Conservation (phyloP, 371 early-diverging fungal genomes). For the Mucor racemosus region DNA sequence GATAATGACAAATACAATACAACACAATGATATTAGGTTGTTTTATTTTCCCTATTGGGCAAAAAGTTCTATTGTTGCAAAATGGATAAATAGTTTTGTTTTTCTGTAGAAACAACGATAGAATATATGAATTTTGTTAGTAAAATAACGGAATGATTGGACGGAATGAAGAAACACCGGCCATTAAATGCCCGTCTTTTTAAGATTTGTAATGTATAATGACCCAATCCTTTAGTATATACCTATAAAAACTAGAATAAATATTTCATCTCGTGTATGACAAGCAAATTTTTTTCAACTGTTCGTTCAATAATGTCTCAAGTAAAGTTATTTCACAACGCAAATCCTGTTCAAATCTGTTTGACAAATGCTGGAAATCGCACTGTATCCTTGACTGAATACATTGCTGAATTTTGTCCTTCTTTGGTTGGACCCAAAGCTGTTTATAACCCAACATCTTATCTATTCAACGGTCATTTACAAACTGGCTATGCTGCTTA, state of each 20-base stretch:
- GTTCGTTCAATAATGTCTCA: slow-evolving; percentile 25
- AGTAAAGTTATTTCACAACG: slow-evolving; percentile 29
- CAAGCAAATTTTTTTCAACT: slow-evolving; percentile 5
- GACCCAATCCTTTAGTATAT: neutral
- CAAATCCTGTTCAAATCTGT: slow-evolving; percentile 14
- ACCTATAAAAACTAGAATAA: neutral
- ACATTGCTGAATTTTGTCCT: slow-evolving; percentile 48
- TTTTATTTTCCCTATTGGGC: too few relatives aligned
- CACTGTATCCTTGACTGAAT: slow-evolving; percentile 40
- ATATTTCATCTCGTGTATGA: slow-evolving; percentile 6
- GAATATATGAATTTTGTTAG: too few relatives aligned
- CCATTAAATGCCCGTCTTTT: neutral
- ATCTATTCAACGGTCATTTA: slow-evolving; percentile 64
- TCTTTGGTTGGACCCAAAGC: slow-evolving; percentile 48
- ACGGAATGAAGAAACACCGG: neutral
- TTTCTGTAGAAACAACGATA: too few relatives aligned
- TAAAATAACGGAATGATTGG: neutral
- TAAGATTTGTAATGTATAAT: slow-evolving; percentile 1
- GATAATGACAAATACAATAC: too few relatives aligned
- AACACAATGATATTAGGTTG: too few relatives aligned
- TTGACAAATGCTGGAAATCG: slow-evolving; percentile 18
- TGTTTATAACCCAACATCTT: slow-evolving; percentile 54
- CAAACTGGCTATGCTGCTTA: slow-evolving; percentile 69
- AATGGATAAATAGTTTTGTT: too few relatives aligned
- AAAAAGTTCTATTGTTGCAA: too few relatives aligned